Percentiles rank a stretch among this genome's conserved stretches.
phyloP scores from a whole-genome alignment of 2,329 filamentous ascomycete species.

The Sarocladium oryzae region DNA sequence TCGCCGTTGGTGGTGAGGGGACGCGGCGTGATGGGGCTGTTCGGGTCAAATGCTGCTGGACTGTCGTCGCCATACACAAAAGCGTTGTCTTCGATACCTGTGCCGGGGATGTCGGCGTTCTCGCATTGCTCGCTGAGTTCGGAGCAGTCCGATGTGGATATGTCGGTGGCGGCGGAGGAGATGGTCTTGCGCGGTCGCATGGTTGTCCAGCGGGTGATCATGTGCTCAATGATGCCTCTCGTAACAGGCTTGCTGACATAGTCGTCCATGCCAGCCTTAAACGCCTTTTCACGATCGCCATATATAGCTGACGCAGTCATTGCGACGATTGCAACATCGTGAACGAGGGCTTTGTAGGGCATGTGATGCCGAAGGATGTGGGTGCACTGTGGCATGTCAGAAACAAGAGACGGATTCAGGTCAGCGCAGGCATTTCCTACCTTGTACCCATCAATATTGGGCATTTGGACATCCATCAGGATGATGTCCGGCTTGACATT shows the following conservation, averaged over 20 bases:
- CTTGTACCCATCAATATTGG: conserved; percentile 70
- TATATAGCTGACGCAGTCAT: conserved; percentile 77
- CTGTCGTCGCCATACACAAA: conserved; percentile 21
- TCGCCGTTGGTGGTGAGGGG: conserved; percentile 31
- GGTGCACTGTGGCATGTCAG: conserved; percentile 43
- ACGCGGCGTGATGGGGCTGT: conserved; percentile 32
- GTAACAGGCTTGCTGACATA: conserved; percentile 70
- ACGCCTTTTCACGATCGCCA: conserved; percentile 69
- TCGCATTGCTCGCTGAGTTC: conserved; percentile 36
- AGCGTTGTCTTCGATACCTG: conserved; percentile 24
- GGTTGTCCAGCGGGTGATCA: conserved; percentile 59
- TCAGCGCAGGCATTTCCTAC: background rate
- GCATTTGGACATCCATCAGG: conserved; percentile 73
- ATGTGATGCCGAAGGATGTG: conserved; percentile 63
- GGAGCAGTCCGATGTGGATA: conserved; percentile 36
- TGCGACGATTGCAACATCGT: conserved; percentile 67
- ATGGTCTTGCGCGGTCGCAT: conserved; percentile 18
- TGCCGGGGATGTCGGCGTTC: conserved; percentile 33
- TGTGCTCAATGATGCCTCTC: conserved; percentile 59
- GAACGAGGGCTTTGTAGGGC: conserved; percentile 54
- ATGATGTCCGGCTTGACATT: conserved; percentile 64
- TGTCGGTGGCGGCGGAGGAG: conserved; percentile 18
- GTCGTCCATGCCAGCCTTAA: conserved; percentile 69
- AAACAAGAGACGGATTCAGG: background rate
- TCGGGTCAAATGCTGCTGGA: conserved; percentile 8